Conservation (phyloP, 2,329 filamentous ascomycete species). For the Aspergillus luchuensis region DNA sequence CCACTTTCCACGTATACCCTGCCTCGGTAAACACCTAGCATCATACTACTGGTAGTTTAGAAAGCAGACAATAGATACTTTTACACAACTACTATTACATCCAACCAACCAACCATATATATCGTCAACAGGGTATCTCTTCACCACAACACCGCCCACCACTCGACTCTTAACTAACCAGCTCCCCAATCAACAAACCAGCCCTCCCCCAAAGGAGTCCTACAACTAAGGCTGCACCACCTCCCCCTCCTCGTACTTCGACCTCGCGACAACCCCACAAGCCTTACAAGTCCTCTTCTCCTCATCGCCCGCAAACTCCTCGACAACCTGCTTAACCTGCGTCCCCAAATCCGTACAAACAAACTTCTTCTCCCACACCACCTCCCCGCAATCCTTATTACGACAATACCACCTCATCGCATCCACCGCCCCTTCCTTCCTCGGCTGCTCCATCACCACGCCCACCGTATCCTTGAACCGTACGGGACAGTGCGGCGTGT, state of each 20-base stretch:
- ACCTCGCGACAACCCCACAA: slow-evolving; percentile 75
- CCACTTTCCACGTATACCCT: no score
- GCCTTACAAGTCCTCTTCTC: slow-evolving; percentile 71
- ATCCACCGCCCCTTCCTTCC: slow-evolving; percentile 71
- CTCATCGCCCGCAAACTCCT: slow-evolving; percentile 72
- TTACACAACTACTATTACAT: no score
- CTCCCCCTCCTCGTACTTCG: slow-evolving; percentile 44
- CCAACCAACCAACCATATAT: no score
- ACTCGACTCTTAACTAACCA: neutral
- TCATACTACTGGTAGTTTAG: neutral
- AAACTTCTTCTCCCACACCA: slow-evolving; percentile 85
- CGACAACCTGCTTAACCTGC: slow-evolving; percentile 90
- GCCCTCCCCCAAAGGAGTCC: slow-evolving; percentile 15
- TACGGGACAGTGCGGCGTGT: slow-evolving; percentile 95
- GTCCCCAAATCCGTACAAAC: slow-evolving; percentile 87
- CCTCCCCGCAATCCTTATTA: slow-evolving; percentile 58
- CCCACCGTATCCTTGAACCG: slow-evolving; percentile 93
- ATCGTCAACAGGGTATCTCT: neutral
- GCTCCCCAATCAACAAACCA: neutral
- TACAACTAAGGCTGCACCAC: slow-evolving; percentile 42
- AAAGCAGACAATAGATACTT: neutral
- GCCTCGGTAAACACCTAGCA: no score
- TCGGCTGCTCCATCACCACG: slow-evolving; percentile 83
- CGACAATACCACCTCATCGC: slow-evolving; percentile 87
- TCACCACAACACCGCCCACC: neutral